phyloP scores from a whole-genome alignment of 2,329 filamentous ascomycete species.

The Microdochium bolleyi region DNA sequence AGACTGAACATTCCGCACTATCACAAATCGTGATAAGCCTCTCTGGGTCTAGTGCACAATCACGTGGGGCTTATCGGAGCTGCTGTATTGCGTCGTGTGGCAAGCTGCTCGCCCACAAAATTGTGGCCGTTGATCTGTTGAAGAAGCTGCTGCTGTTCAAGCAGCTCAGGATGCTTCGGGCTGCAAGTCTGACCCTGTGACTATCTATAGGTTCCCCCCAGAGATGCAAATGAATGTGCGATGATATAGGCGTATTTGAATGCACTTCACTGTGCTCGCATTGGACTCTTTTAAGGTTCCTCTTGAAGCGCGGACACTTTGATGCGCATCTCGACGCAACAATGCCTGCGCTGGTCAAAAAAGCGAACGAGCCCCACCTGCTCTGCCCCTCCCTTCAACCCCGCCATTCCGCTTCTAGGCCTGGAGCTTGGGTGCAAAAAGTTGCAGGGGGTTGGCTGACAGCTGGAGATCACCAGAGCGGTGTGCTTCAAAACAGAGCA shows the following conservation, averaged over 20 bases:
- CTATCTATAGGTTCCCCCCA: too few relatives aligned
- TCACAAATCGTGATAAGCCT: slow-evolving; percentile 1
- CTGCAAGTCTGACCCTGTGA: too few relatives aligned
- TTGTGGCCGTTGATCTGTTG: background rate
- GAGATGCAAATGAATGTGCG: too few relatives aligned
- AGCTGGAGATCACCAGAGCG: background rate
- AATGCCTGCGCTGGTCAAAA: background rate
- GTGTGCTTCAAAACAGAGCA: background rate
- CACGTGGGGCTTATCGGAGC: slow-evolving; percentile 3
- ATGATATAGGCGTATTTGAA: too few relatives aligned
- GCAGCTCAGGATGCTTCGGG: too few relatives aligned
- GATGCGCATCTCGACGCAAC: too few relatives aligned
- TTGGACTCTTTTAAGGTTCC: too few relatives aligned
- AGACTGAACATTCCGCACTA: background rate
- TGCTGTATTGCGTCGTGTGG: background rate
- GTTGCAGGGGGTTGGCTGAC: background rate
- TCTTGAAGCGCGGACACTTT: too few relatives aligned
- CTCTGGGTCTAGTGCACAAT: slow-evolving; percentile 2
- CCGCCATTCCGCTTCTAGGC: background rate
- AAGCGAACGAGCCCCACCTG: background rate
- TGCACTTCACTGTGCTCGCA: too few relatives aligned
- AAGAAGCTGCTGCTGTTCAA: slow-evolving; percentile 31
- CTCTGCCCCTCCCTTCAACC: background rate
- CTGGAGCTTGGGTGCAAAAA: background rate
- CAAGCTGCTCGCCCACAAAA: background rate